These are phyloP conservation scores for Lithospermum erythrorhizon DNA, from an alignment of 257 asterid genomes.

Conservation along the genomic window DNA sequence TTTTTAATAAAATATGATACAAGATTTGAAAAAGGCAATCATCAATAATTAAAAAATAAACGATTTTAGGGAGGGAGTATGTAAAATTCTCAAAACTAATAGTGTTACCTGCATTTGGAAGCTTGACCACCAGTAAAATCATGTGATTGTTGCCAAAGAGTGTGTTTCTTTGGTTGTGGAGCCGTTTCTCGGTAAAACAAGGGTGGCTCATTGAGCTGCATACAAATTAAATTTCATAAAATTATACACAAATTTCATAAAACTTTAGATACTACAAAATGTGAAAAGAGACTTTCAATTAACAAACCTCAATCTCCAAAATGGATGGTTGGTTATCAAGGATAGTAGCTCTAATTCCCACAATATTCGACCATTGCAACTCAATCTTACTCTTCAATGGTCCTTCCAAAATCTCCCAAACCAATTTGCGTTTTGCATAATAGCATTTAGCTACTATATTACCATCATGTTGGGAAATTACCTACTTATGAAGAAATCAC, in stretches of 20 bases:
- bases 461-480: slow-evolving; percentile 33
- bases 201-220: slow-evolving; percentile 54
- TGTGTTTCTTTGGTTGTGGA: slow-evolving; percentile 72
- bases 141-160: slow-evolving; percentile 44
- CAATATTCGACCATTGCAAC: slow-evolving; percentile 55
- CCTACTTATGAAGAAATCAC: slow-evolving; percentile 20
- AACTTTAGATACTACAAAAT: not conserved
- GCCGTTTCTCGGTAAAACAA: slow-evolving; percentile 35
- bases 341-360: slow-evolving; percentile 35
- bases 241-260: not conserved
- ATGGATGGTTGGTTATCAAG: slow-evolving; percentile 20
- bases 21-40: too few relatives aligned
- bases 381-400: slow-evolving; percentile 67
- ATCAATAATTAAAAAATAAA: too few relatives aligned
- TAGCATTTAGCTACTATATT: slow-evolving; percentile 54
- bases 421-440: slow-evolving; percentile 50
- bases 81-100: too few relatives aligned
- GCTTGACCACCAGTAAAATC: slow-evolving; percentile 82
- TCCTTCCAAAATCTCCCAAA: slow-evolving; percentile 71
- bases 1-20: too few relatives aligned
- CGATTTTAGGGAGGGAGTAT: too few relatives aligned
- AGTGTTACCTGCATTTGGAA: slow-evolving; percentile 38
- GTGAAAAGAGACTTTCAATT: not conserved
- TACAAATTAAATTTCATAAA: too few relatives aligned
- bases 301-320: slow-evolving; percentile 55